Percentiles rank a stretch among this genome's conserved stretches.
Evolutionary conservation across 495 filamentous ascomycete species (phyloP).

Genomic region (Penicillium atrosanguineum): DNA sequence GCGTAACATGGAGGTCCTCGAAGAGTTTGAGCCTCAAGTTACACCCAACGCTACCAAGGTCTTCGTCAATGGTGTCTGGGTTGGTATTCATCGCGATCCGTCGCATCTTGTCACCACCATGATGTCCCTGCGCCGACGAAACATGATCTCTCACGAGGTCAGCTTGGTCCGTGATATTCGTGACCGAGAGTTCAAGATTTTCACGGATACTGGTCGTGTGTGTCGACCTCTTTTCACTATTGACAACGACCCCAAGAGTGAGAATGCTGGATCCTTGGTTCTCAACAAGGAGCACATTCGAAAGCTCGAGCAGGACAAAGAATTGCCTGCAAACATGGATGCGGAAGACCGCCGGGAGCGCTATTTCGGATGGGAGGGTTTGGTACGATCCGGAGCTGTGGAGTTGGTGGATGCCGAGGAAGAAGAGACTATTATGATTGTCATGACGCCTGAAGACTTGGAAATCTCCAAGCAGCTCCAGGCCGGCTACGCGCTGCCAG

Average conservation of each 20-base stretch:
- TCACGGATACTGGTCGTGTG: conserved; percentile 93
- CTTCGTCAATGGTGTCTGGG: conserved; percentile 97
- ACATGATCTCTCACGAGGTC: conserved; percentile 81
- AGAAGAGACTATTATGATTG: conserved; percentile 97
- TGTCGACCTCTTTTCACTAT: conserved; percentile 90
- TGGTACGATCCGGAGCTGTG: conserved; percentile 76
- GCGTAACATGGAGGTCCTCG: conserved; percentile 90
- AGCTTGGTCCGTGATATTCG: conserved; percentile 92
- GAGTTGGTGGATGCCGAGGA: conserved; percentile 98
- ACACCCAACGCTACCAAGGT: conserved; percentile 95
- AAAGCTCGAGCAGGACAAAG: conserved; percentile 66
- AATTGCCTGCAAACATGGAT: conserved; percentile 54
- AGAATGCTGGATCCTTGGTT: conserved; percentile 72
- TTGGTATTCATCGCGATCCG: conserved; percentile 80
- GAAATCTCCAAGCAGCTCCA: conserved; percentile 66
- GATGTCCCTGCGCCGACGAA: conserved; percentile 69
- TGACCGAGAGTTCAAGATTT: conserved; percentile 97
- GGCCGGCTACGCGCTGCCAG: conserved; percentile 60
- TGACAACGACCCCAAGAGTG: conserved; percentile 67
- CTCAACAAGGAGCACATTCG: conserved; percentile 78
- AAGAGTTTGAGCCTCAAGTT: conserved; percentile 88
- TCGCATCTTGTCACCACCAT: conserved; percentile 75
- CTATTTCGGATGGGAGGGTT: conserved; percentile 82
- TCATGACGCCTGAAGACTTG: conserved; percentile 96
- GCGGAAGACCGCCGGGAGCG: conserved; percentile 56